Conservation (phyloP, 1,139 yeast genomes). For the Geotrichum reessii region DNA sequence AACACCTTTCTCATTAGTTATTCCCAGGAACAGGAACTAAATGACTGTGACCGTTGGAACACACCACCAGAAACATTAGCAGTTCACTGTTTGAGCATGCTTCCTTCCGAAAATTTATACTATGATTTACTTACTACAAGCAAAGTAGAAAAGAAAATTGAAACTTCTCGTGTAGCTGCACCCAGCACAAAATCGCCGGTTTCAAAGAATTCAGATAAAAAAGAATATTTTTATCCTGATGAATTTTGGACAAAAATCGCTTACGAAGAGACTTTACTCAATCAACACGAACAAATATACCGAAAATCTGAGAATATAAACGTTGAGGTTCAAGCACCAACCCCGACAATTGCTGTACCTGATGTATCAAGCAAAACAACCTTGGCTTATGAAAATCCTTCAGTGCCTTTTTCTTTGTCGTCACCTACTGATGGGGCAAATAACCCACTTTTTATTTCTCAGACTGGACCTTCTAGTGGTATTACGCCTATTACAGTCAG, state of each 20-base stretch:
- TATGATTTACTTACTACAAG: neutral
- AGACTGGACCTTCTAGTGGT: constrained; percentile 18
- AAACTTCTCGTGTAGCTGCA: neutral
- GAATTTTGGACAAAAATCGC: neutral
- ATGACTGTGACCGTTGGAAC: neutral
- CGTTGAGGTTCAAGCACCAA: neutral
- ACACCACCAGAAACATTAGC: constrained; percentile 6
- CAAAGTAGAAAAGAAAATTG: neutral
- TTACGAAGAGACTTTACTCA: constrained; percentile 20
- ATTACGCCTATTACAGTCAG: constrained; percentile 18
- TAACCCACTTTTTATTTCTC: constrained; percentile 19
- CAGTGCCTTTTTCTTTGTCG: constrained; percentile 7
- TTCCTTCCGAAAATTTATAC: neutral
- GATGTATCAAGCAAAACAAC: constrained; percentile 1
- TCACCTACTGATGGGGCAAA: neutral
- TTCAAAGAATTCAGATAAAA: neutral
- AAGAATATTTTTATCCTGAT: neutral
- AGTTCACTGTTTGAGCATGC: constrained; percentile 6
- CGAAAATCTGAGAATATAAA: constrained; percentile 4
- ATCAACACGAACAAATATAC: constrained; percentile 24
- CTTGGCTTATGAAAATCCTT: neutral
- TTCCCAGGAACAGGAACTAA: constrained; percentile 9
- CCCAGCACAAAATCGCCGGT: neutral
- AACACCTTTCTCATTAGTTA: constrained; percentile 6
- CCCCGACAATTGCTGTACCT: constrained; percentile 1